Base-by-base conservation (phyloP, 768 basidiomycete species). In the Neoboletus subvelutipes region DNA sequence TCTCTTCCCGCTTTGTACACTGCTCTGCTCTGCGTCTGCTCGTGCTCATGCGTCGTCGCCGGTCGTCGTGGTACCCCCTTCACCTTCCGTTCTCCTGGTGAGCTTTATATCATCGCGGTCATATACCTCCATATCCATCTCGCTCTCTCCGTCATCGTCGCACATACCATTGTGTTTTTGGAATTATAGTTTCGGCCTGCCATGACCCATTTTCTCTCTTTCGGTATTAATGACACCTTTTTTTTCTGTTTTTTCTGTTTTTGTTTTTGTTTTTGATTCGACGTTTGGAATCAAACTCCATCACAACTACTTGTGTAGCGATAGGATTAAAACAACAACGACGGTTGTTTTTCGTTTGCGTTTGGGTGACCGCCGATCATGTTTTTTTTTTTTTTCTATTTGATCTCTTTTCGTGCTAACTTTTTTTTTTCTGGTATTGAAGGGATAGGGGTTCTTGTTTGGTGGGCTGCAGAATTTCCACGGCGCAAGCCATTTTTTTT, bases 291-390 rank as follows among this genome's bases (percentile, higher is more conserved):
- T 54, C 53, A 12, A n/a, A 12, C 29, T 28, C 40, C 40, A 42
- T 34, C 39, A 39, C 26, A 50, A 20, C 26, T 39, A 50, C 48
- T 36, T 29, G 39, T 63, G 62, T 63, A 62, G 60, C 62, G 51
- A 62, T 62, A 62, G 56, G 62, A 63, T 58, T 47, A 24, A 50
- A 41, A 45, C 56, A 41, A 45, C 56, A 11, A 39, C 20, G 18
- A 47, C 13, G 46, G n/a, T 47, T 15, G 46, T 46, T 50, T n/a
- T 42, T 40, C 15, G 3, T 17, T 28, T 8, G n/a, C 18, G 18
- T 34, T 40, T 26, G 28, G 20, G n/a, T n/a, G 24, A 13, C 8
- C 20, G n/a, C n/a, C 13, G 3, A 11, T 18, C 29, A 20, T 29
- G 17, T 29, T 6, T 31, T 22, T 10, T 22, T 17, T 50, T 40